Conservation (phyloP, 805 yeast species). For the Metschnikowia arizonensis region DNA sequence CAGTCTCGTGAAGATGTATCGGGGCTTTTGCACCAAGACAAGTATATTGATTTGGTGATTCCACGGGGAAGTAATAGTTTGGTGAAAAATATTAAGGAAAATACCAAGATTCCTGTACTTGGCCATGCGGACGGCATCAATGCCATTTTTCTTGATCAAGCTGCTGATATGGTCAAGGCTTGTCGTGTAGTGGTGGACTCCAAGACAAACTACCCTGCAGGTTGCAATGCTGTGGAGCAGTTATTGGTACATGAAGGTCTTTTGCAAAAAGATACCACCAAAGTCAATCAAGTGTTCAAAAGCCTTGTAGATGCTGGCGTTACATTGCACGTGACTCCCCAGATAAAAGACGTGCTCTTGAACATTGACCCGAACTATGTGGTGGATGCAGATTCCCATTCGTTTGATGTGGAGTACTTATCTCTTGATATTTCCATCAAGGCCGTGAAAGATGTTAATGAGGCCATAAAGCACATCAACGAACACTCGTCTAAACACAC, state of each 20-base stretch:
- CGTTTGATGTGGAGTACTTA: slow-evolving; percentile 80
- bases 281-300: slow-evolving; percentile 24
- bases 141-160: slow-evolving; percentile 75
- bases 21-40: slow-evolving; percentile 78
- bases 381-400: slow-evolving; percentile 54
- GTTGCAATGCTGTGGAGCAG: slow-evolving; percentile 96
- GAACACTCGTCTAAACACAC: slow-evolving; percentile 94
- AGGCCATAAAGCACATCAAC: slow-evolving; percentile 85
- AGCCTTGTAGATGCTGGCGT: slow-evolving; percentile 63
- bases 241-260: slow-evolving; percentile 54
- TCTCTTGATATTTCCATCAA: slow-evolving; percentile 79
- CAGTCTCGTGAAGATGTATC: slow-evolving; percentile 88
- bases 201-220: slow-evolving; percentile 96
- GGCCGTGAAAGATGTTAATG: slow-evolving; percentile 52
- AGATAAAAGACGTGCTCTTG: slow-evolving; percentile 32
- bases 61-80: slow-evolving; percentile 97
- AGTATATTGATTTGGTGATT: slow-evolving; percentile 87
- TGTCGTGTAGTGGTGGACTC: slow-evolving; percentile 73
- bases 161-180: slow-evolving; percentile 77
- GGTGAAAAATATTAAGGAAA: slow-evolving; percentile 78
- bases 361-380: slow-evolving; percentile 26
- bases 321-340: slow-evolving; percentile 61
- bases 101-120: slow-evolving; percentile 91
- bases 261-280: slow-evolving; percentile 25
- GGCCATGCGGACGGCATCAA: slow-evolving; percentile 99